phyloP scores from a whole-genome alignment of 306 rosid species.

The Rubus parviflorus region DNA sequence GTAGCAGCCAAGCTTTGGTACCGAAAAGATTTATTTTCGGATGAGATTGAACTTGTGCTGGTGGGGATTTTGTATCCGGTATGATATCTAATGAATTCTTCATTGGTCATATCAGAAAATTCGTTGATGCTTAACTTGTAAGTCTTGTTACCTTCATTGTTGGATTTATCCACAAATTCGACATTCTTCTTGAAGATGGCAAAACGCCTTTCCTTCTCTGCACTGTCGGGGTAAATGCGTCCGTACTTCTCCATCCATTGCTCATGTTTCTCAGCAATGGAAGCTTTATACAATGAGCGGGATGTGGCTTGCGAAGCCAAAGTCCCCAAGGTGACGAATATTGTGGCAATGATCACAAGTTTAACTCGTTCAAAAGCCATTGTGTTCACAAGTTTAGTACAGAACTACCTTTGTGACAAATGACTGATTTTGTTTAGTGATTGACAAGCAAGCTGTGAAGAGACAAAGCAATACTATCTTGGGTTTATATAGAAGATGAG shows the following conservation, averaged over 20 bases:
- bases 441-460: too few relatives aligned
- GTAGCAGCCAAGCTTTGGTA: constrained; percentile 20
- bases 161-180: constrained; percentile 31
- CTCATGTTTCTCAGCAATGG: constrained; percentile 22
- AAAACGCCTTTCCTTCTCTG: constrained; percentile 33
- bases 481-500: too few relatives aligned
- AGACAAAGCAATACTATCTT: too few relatives aligned
- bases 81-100: constrained; percentile 22
- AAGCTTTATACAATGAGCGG: constrained; percentile 9
- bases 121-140: constrained; percentile 33
- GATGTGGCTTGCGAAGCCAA: constrained; percentile 29
- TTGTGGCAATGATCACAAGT: neutral
- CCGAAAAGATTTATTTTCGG: constrained; percentile 2
- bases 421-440: too few relatives aligned
- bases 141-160: constrained; percentile 18
- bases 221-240: constrained; percentile 16
- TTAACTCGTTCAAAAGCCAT: neutral
- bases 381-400: too few relatives aligned
- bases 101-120: constrained; percentile 28
- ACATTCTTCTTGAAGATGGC: constrained; percentile 31
- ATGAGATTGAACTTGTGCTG: neutral
- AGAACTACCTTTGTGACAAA: too few relatives aligned
- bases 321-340: constrained; percentile 16
- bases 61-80: constrained; percentile 14
- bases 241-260: constrained; percentile 32